A percentile compares a stretch with the other conserved stretches of the same genome.
Conservation (phyloP, 1,139 yeast species). For the Meyerozyma smithsonii region DNA sequence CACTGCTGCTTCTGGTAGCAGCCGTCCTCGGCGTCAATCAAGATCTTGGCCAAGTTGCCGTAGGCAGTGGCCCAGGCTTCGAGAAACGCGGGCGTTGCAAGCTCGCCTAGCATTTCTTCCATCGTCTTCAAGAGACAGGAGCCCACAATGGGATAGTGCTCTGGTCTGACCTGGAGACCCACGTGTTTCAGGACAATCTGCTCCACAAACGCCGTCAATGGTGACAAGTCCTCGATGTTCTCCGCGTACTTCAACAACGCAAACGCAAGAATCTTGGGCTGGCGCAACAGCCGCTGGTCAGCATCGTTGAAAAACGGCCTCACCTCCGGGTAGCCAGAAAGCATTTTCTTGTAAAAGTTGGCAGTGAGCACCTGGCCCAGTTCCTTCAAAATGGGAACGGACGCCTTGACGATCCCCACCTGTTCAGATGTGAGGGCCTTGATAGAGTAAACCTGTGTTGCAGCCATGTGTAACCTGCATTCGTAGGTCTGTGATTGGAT, state of each 20-base stretch:
- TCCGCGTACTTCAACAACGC: slow-evolving; percentile 60
- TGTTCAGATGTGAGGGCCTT: slow-evolving; percentile 26
- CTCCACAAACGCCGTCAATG: slow-evolving; percentile 49
- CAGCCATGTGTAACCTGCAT: not conserved
- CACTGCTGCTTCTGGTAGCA: slow-evolving; percentile 46
- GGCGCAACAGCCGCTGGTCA: slow-evolving; percentile 52
- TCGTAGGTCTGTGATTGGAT: no score
- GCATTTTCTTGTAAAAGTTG: slow-evolving; percentile 53
- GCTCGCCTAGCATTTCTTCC: slow-evolving; percentile 50
- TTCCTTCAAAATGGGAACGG: slow-evolving; percentile 55
- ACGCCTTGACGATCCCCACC: slow-evolving; percentile 42
- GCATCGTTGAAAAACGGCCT: slow-evolving; percentile 55
- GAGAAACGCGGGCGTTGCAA: slow-evolving; percentile 53
- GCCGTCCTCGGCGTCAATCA: slow-evolving; percentile 52
- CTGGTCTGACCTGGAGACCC: slow-evolving; percentile 57
- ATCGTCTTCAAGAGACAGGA: slow-evolving; percentile 49
- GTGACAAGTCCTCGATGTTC: slow-evolving; percentile 56
- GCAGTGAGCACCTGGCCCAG: slow-evolving; percentile 54
- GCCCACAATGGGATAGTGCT: slow-evolving; percentile 66
- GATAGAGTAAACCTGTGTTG: slow-evolving; percentile 12
- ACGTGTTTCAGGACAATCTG: slow-evolving; percentile 65
- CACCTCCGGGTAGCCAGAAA: slow-evolving; percentile 49
- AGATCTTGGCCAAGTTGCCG: slow-evolving; percentile 55
- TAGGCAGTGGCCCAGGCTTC: slow-evolving; percentile 69
- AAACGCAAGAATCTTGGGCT: slow-evolving; percentile 62